Conservation (phyloP, 768 basidiomycete species). For the Leccinellum albellum region DNA sequence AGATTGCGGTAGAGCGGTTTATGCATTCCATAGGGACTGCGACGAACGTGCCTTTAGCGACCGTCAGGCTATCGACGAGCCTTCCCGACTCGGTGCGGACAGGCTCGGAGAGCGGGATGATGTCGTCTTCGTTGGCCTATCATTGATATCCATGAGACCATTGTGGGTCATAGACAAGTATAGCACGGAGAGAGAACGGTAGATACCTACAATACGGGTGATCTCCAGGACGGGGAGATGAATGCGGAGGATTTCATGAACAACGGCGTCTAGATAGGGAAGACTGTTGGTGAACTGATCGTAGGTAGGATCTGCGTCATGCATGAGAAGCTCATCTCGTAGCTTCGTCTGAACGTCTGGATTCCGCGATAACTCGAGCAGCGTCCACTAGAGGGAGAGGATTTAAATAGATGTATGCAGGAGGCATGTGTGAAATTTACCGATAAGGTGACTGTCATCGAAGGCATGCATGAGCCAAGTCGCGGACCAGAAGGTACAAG, state of each 20-base stretch:
- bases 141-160: neutral
- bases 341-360: slow-evolving; percentile 45
- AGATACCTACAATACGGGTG: slow-evolving; percentile 6
- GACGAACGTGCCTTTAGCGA: slow-evolving; percentile 47
- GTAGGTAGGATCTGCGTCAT: slow-evolving; percentile 47
- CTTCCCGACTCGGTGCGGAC: slow-evolving; percentile 40
- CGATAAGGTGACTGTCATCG: slow-evolving; percentile 14
- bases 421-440: neutral
- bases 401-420: neutral
- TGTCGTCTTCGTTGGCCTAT: slow-evolving; percentile 49
- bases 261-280: slow-evolving; percentile 53
- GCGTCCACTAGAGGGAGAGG: slow-evolving; percentile 42
- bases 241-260: slow-evolving; percentile 42
- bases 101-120: slow-evolving; percentile 51
- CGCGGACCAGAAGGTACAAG: neutral
- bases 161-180: too few relatives aligned
- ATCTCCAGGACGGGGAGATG: slow-evolving; percentile 36
- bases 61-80: slow-evolving; percentile 34
- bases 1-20: slow-evolving; percentile 49
- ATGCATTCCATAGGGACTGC: slow-evolving; percentile 41
- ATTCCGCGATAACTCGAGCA: slow-evolving; percentile 51
- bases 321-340: slow-evolving; percentile 45
- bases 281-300: slow-evolving; percentile 48
- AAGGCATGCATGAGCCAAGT: neutral
- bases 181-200: neutral